These are phyloP conservation scores for Boletus albobrunnescens DNA, from an alignment of 1,284 basidiomycete genomes.

Conservation along the genomic window DNA sequence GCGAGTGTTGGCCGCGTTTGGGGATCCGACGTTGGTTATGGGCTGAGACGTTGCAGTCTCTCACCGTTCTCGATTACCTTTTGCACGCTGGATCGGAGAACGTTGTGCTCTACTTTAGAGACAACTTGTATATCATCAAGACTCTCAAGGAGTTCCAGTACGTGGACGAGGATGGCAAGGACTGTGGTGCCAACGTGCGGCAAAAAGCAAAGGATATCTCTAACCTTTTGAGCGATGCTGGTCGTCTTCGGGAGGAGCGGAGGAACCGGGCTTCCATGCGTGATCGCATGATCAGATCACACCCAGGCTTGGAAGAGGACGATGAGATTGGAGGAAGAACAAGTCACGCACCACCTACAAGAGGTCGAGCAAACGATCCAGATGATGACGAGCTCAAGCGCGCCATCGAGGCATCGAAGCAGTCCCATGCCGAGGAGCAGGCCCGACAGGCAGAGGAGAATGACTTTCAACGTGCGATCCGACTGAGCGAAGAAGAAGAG, in stretches of 20 bases:
- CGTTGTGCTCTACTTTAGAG: constrained; percentile 96
- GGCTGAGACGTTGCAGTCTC: constrained; percentile 52
- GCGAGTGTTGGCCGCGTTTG: constrained; percentile 37
- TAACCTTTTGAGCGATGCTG: constrained; percentile 89
- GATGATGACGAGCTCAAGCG: constrained; percentile 80
- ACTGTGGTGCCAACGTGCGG: constrained; percentile 97
- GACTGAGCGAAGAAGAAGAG: constrained; percentile 87
- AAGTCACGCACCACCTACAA: constrained; percentile 19
- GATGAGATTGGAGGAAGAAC: constrained; percentile 44
- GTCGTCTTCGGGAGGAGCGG: constrained; percentile 82
- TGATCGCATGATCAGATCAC: constrained; percentile 82
- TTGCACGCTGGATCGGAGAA: constrained; percentile 97
- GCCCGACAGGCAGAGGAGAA: constrained; percentile 64
- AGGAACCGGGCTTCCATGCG: constrained; percentile 87
- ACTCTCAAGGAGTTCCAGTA: constrained; percentile 99
- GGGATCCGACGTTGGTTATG: not conserved
- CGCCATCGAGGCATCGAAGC: constrained; percentile 88
- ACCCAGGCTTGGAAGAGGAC: constrained; percentile 44
- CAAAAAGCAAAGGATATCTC: constrained; percentile 99
- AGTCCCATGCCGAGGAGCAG: constrained; percentile 73
- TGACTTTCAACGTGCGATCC: constrained; percentile 77
- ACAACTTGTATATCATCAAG: constrained; percentile 98
- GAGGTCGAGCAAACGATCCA: constrained; percentile 40
- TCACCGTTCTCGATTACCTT: constrained; percentile 95
- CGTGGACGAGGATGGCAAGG: constrained; percentile 92